phyloP scores from a whole-genome alignment of 2,329 filamentous ascomycete species.

The Didymellaceae sp. region DNA sequence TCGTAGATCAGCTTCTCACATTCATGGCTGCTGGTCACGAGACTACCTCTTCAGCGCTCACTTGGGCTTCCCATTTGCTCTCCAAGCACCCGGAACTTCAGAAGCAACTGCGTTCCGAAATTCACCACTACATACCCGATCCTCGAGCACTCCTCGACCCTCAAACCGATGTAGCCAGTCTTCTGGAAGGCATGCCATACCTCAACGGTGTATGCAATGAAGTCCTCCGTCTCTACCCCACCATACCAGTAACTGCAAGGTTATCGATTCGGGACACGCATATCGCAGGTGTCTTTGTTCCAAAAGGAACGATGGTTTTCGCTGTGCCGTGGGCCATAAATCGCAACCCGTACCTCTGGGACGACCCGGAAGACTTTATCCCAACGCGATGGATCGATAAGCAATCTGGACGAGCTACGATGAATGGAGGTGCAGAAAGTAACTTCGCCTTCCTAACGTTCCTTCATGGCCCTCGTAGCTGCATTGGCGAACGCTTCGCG shows the following conservation, averaged over 20 bases:
- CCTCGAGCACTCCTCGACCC: conserved; percentile 27
- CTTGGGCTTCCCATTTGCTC: conserved; percentile 78
- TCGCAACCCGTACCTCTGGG: conserved; percentile 52
- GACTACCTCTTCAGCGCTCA: conserved; percentile 76
- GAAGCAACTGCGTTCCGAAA: conserved; percentile 69
- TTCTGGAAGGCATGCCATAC: conserved; percentile 54
- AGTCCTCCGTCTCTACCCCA: conserved; percentile 48
- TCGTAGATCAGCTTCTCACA: conserved; percentile 63
- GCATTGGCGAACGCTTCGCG: conserved; percentile 49
- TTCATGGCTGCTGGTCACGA: conserved; percentile 70
- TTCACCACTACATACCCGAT: conserved; percentile 66
- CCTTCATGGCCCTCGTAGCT: conserved; percentile 51
- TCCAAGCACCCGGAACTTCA: conserved; percentile 70
- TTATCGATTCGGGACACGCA: conserved; percentile 41
- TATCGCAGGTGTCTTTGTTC: conserved; percentile 46
- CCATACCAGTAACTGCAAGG: conserved; percentile 45
- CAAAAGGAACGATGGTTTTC: conserved; percentile 48
- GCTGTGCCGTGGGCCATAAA: conserved; percentile 54
- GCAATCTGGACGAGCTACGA: conserved; percentile 47
- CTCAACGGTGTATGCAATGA: conserved; percentile 57
- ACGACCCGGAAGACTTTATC: conserved; percentile 49
- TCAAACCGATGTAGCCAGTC: conserved; percentile 37
- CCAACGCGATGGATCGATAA: conserved; percentile 56
- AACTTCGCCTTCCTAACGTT: conserved; percentile 54
- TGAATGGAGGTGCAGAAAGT: conserved; percentile 47